Evolutionary conservation across 1,284 basidiomycete genomes (phyloP), one percentile per base, ranked within the genome.

Genomic region (Mycena sp.): DNA sequence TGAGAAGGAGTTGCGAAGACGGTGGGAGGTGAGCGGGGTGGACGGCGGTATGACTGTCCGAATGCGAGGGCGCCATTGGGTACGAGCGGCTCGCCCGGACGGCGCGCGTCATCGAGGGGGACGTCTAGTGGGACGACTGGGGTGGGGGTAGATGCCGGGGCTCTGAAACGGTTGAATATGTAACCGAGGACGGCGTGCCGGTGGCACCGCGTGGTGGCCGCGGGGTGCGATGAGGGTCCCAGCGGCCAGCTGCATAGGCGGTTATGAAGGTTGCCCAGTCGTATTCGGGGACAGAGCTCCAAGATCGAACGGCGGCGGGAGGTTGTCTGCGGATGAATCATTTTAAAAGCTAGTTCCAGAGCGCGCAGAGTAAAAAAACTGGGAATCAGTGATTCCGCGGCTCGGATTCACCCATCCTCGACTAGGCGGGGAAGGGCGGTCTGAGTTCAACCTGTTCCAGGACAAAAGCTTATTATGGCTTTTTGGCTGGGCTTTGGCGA

Each of bases 221-320:
- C 1, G 93, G 93, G 0, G 87, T 90, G 57, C 83, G 83, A 67
- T 89, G 86, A 1, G 94, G 92, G 73, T 94, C 92, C 90, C 94
- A 96, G 63, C 87, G 82, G 12, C 93, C 93, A 28, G 83, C 74
- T 0, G 92, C 87, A 73, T 95, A 95, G 0, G 91, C 88, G 40
- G 82, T 78, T 61, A 92, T 85, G 74, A 95, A 95, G 0, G 87
- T 87, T 19, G 83, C 81, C 93, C 93, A 95, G 71, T 92, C 89
- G 69, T 85, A 85, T 35, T 35, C 32, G 14, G 32, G 32, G 14
- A 35, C 32, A 35, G 32, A 35, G 21, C 28, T 25, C 21, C 38
- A n/a, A 53, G 29, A 16, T 56, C 35, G 23, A 65, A 65, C 17
- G 64, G 55, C 11, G 64, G 64, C 1, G 55, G 64, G 7, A 65